Evolutionary conservation across 495 filamentous ascomycete genomes (phyloP).

Genomic region (Tuber indicum): DNA sequence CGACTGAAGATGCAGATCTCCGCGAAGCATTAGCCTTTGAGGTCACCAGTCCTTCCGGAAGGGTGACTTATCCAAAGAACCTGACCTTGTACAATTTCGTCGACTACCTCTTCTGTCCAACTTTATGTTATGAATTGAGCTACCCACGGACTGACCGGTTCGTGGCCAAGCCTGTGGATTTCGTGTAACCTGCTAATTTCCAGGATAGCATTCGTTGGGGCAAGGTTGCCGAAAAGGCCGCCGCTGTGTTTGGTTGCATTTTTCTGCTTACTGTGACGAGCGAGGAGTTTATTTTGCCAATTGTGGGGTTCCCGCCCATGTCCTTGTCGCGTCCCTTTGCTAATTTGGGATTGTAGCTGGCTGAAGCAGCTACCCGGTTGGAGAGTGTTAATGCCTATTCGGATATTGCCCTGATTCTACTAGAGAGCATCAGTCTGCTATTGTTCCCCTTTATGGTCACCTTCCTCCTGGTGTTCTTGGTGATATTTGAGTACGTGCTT

Average conservation of each 20-base stretch:
- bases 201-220: constrained; percentile 58
- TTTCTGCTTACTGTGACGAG: constrained; percentile 85
- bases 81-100: constrained; percentile 71
- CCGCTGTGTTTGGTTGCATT: constrained; percentile 93
- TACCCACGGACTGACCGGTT: constrained; percentile 66
- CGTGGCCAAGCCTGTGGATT: not conserved
- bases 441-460: constrained; percentile 97
- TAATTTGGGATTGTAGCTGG: constrained; percentile 34
- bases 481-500: constrained; percentile 94
- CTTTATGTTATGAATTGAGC: constrained; percentile 94
- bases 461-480: constrained; percentile 88
- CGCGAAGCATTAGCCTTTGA: constrained; percentile 86
- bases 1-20: constrained; percentile 49
- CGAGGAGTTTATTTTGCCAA: constrained; percentile 93
- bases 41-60: constrained; percentile 79
- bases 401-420: constrained; percentile 71
- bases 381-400: constrained; percentile 51
- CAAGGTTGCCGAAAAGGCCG: constrained; percentile 74
- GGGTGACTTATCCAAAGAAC: constrained; percentile 84
- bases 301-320: constrained; percentile 47
- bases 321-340: not conserved
- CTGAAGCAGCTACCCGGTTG: constrained; percentile 64
- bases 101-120: constrained; percentile 88
- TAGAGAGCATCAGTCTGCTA: constrained; percentile 87
- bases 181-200: not conserved